Conservation (phyloP, 2,329 filamentous ascomycete species). For the Pseudogymnoascus sp. region DNA sequence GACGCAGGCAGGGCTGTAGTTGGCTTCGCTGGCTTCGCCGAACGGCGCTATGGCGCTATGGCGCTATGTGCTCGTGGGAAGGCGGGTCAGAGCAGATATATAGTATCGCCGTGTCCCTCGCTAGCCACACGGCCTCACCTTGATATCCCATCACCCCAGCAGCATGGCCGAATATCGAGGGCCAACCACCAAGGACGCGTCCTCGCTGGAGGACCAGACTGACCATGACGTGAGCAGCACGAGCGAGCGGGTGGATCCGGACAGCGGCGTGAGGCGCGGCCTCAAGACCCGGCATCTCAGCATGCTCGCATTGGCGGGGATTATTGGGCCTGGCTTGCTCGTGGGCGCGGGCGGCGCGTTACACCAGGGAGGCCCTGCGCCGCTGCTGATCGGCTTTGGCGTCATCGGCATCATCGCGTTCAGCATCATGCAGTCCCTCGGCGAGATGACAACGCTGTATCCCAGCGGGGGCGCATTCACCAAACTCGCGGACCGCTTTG, state of each 20-base stretch:
- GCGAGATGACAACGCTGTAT: constrained; percentile 67
- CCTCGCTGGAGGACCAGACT: neutral
- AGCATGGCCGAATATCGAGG: constrained; percentile 4
- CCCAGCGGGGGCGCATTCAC: constrained; percentile 66
- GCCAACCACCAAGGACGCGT: neutral
- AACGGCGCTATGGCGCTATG: neutral
- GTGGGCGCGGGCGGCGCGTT: constrained; percentile 66
- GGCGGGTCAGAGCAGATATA: neutral
- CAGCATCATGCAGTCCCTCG: constrained; percentile 54
- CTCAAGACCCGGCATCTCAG: constrained; percentile 61
- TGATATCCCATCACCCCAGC: neutral
- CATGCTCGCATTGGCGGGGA: constrained; percentile 42
- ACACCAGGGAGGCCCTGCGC: constrained; percentile 61
- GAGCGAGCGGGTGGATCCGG: constrained; percentile 37
- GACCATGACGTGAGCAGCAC: neutral
- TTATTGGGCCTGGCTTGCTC: constrained; percentile 62
- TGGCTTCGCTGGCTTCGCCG: neutral
- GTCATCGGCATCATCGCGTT: constrained; percentile 63
- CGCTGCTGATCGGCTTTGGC: constrained; percentile 65
- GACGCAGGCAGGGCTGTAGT: neutral
- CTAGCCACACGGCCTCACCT: neutral
- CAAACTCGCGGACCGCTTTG: constrained; percentile 62
- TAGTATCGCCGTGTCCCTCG: neutral
- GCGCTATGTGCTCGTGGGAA: neutral
- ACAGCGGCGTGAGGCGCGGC: constrained; percentile 60